Base-by-base conservation (phyloP, 2,329 filamentous ascomycete genomes). In the Teratosphaeria nubilosa region DNA sequence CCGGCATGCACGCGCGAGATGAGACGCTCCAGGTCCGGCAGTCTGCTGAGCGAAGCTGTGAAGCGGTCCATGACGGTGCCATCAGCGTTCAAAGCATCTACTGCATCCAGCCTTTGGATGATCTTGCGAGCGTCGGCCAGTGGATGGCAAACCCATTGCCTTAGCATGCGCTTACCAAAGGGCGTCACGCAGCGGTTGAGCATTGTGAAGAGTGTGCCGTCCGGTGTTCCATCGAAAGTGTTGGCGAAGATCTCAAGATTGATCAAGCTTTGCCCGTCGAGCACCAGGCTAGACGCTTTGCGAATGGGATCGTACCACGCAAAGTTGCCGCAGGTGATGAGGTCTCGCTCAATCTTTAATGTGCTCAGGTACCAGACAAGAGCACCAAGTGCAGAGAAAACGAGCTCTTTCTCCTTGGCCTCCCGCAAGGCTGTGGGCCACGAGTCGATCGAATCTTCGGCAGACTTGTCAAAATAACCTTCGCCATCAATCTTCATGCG, bases 241-340 rank as follows among this genome's bases (percentile, higher is more conserved):
- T 99, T 99, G 65, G 90, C 83, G 66, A 99, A 99, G 5, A 99
- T 83, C 71, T 99, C 94, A n/a, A 99, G 84, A 68, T 99, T 99
- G 78, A 95, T 95, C 65, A 99, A 79, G 24, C 91, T 97, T 71
- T 99, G 94, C 0, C 94, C 94, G 66, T 99, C 94, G 1, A 99
- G 81, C 10, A 99, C 87, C 51, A 99, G 77, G 31, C 90, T 97
- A 13, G 91, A 90, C 1, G 85, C 81, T 70, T 96, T 95, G 68
- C 87, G 87, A 55, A 99, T 97, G 0, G 94, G 94, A 69, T 88
- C 91, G 72, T 99, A 99, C 80, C 85, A 87, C 56, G 85, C 83
- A 69, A 99, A 96, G 70, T 95, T 96, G 62, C 89, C 87, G 65
- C 96, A 88, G 0, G 90, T 95, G 50, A 99, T 79, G 6, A 97